These are phyloP conservation scores for Cryptococcus sp. DNA, from an alignment of 1,284 basidiomycete species.

Conservation along the genomic window DNA sequence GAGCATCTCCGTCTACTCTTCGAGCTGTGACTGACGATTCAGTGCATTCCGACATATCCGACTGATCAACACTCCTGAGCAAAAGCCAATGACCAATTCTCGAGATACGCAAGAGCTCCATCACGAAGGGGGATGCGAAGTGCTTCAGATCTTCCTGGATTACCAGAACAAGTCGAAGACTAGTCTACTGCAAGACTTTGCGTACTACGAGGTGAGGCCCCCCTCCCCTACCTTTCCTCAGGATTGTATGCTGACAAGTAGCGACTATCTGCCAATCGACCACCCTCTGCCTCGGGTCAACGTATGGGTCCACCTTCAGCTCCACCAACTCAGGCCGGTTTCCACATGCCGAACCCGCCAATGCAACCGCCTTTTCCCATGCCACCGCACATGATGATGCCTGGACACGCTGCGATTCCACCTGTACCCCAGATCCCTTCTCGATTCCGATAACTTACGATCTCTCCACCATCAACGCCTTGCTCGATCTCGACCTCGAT, in stretches of 20 bases:
- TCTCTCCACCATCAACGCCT: not conserved
- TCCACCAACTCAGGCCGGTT: not conserved
- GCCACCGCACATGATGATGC: slow-evolving; percentile 1
- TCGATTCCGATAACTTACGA: slow-evolving; percentile 14
- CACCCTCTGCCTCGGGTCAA: slow-evolving; percentile 5
- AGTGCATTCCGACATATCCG: slow-evolving; percentile 39
- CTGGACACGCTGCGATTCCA: slow-evolving; percentile 6
- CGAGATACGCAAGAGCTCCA: slow-evolving; percentile 68
- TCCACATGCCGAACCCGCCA: not conserved
- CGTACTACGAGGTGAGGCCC: slow-evolving; percentile 74
- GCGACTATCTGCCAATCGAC: slow-evolving; percentile 2
- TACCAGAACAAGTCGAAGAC: slow-evolving; percentile 73
- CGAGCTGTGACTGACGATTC: not conserved
- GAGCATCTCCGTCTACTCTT: slow-evolving; percentile 48
- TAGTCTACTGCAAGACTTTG: slow-evolving; percentile 86
- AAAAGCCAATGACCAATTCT: slow-evolving; percentile 92
- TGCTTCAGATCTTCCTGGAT: slow-evolving; percentile 85
- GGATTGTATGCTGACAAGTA: not conserved
- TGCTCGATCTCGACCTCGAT: not conserved
- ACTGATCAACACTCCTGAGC: slow-evolving; percentile 83
- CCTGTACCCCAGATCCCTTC: slow-evolving; percentile 24
- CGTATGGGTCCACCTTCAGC: not conserved
- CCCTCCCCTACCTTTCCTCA: not conserved
- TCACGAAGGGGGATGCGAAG: slow-evolving; percentile 88
- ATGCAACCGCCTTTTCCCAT: not conserved